phyloP scores from a whole-genome alignment of 306 rosid genomes.

The Trifolium dubium region DNA sequence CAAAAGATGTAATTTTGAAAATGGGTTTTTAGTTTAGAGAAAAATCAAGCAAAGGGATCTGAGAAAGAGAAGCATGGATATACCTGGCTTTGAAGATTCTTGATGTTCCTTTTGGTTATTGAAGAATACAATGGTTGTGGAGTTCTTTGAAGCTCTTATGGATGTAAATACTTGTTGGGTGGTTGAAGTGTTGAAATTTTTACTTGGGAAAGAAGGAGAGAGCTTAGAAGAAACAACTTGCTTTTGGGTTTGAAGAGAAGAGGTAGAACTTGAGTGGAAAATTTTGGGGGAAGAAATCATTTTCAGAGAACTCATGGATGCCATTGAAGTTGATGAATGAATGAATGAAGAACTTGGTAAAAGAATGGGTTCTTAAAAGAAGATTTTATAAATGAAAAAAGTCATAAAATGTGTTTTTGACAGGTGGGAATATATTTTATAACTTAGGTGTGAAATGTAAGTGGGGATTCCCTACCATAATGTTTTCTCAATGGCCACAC shows the following conservation, averaged over 20 bases:
- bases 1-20: constrained; percentile 19
- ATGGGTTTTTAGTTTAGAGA: not conserved
- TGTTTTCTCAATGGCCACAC: not conserved
- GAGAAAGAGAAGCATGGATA: not conserved
- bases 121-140: constrained; percentile 52
- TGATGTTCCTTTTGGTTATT: constrained; percentile 45
- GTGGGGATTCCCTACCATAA: not conserved
- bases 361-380: constrained; percentile 5
- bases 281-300: constrained; percentile 48
- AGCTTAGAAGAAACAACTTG: constrained; percentile 47
- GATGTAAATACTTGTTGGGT: constrained; percentile 32
- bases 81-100: constrained; percentile 59
- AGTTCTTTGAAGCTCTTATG: constrained; percentile 46
- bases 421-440: constrained; percentile 35
- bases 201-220: constrained; percentile 44
- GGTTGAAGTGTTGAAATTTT: constrained; percentile 29
- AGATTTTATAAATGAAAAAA: constrained; percentile 26
- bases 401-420: constrained; percentile 8
- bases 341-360: not conserved
- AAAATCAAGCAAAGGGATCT: constrained; percentile 1
- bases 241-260: constrained; percentile 47
- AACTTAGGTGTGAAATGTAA: constrained; percentile 4
- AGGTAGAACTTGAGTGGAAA: constrained; percentile 34
- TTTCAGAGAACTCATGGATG: constrained; percentile 54
- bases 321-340: constrained; percentile 52